phyloP scores from a whole-genome alignment of 495 filamentous ascomycete genomes.

The Evernia prunastri region DNA sequence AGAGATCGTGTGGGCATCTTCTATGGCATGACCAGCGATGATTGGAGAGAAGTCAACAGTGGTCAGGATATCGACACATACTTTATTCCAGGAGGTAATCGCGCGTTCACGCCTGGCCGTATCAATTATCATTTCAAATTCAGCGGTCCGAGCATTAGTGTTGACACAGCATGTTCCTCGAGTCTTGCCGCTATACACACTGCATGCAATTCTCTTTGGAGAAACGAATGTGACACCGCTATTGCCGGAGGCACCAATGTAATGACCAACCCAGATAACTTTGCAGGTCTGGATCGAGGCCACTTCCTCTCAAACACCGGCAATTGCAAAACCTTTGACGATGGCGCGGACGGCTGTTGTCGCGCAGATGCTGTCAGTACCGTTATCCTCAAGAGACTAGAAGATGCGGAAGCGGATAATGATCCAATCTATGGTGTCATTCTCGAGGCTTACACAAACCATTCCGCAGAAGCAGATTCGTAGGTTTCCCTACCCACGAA shows the following conservation, averaged over 20 bases:
- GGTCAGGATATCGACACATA: conserved; percentile 29
- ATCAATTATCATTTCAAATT: conserved; percentile 61
- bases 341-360: conserved; percentile 72
- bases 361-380: conserved; percentile 66
- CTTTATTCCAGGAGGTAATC: conserved; percentile 27
- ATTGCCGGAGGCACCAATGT: conserved; percentile 74
- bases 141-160: conserved; percentile 60
- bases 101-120: conserved; percentile 29
- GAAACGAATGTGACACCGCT: conserved; percentile 74
- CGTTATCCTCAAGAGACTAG: conserved; percentile 65
- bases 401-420: conserved; percentile 68
- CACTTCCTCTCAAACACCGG: conserved; percentile 70
- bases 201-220: conserved; percentile 71
- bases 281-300: conserved; percentile 70
- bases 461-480: conserved; percentile 69
- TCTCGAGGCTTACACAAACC: conserved; percentile 61
- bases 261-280: conserved; percentile 76
- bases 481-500: too few species aligned
- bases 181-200: conserved; percentile 59
- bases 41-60: conserved; percentile 21
- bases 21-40: background rate
- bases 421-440: conserved; percentile 68
- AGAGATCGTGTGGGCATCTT: background rate
- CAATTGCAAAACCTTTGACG: conserved; percentile 73
- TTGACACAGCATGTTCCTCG: conserved; percentile 76